These are phyloP conservation scores for Blastobotrys elegans DNA, from an alignment of 1,139 yeast genomes.

Conservation along the genomic window DNA sequence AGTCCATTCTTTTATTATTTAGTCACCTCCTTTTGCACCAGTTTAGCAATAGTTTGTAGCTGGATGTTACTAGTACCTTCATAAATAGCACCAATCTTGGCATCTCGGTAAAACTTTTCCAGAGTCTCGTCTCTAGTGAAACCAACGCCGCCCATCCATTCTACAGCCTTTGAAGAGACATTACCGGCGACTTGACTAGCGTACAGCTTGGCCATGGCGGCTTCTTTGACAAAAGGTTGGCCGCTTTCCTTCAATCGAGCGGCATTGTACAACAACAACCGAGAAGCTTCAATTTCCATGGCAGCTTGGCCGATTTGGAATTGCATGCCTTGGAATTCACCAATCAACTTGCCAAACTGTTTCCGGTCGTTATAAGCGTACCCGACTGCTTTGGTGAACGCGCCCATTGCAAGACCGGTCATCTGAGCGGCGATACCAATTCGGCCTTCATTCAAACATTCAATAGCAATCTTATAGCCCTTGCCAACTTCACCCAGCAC, in stretches of 20 bases:
- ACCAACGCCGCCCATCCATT: slow-evolving; percentile 47
- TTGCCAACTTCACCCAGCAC: slow-evolving; percentile 41
- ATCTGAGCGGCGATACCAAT: slow-evolving; percentile 45
- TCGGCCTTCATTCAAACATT: slow-evolving; percentile 42
- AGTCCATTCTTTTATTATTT: too few relatives aligned
- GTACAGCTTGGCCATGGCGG: slow-evolving; percentile 43
- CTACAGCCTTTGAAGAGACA: slow-evolving; percentile 40
- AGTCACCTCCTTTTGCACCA: slow-evolving; percentile 34
- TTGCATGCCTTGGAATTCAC: slow-evolving; percentile 45
- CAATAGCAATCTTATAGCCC: slow-evolving; percentile 45
- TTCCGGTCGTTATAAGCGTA: slow-evolving; percentile 40
- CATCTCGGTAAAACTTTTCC: slow-evolving; percentile 42
- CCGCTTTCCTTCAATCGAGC: slow-evolving; percentile 43
- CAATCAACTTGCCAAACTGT: slow-evolving; percentile 42
- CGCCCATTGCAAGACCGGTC: slow-evolving; percentile 44
- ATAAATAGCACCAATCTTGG: slow-evolving; percentile 44
- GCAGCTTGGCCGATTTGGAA: slow-evolving; percentile 45
- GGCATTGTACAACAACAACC: slow-evolving; percentile 42
- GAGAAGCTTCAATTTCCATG: slow-evolving; percentile 42
- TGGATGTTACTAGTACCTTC: slow-evolving; percentile 45
- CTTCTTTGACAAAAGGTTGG: slow-evolving; percentile 39
- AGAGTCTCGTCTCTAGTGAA: slow-evolving; percentile 41
- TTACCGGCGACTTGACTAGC: slow-evolving; percentile 41
- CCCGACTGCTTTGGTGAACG: slow-evolving; percentile 38
- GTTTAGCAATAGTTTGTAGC: slow-evolving; percentile 41